Evolutionary conservation across 2,329 filamentous ascomycete genomes (phyloP).

Genomic region (Orbilia brochopaga): DNA sequence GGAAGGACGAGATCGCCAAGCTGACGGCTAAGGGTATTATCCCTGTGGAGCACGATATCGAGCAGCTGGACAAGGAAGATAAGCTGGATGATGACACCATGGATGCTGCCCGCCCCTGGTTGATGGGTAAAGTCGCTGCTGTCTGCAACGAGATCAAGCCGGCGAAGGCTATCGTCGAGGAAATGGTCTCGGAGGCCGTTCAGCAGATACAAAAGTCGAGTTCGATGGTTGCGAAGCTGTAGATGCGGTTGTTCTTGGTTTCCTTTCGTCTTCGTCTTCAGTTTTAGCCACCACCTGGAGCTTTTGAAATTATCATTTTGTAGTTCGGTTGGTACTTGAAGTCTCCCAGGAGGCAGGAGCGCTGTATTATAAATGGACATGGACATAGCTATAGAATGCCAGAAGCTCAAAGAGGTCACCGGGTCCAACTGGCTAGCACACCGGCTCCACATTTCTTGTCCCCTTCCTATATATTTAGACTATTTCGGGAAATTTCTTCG

Average conservation of each 20-base stretch:
- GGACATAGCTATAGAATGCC: conserved; percentile 22
- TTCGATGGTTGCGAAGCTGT: conserved; percentile 49
- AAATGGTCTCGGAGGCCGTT: conserved; percentile 85
- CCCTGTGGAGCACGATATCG: conserved; percentile 91
- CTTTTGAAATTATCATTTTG: conserved; percentile 23
- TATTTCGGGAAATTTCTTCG: background rate
- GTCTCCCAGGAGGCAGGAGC: conserved; percentile 25
- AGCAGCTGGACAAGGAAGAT: conserved; percentile 68
- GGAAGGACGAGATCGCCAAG: conserved; percentile 86
- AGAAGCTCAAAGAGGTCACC: background rate
- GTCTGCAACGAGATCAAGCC: conserved; percentile 91
- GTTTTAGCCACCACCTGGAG: conserved; percentile 47
- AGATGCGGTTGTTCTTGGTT: conserved; percentile 18
- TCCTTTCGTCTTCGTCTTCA: conserved; percentile 18
- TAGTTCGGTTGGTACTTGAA: conserved; percentile 14
- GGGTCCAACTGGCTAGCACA: background rate
- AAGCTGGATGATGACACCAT: conserved; percentile 82
- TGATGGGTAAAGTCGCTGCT: conserved; percentile 97
- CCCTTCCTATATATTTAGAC: no score
- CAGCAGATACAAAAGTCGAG: conserved; percentile 62
- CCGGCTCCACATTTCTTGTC: background rate
- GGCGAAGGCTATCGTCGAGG: conserved; percentile 90
- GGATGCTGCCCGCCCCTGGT: conserved; percentile 86
- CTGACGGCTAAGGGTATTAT: conserved; percentile 87
- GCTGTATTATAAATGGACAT: conserved; percentile 46